Percentiles rank a stretch among this genome's conserved stretches.
These are phyloP conservation scores for Leccinum solheimii DNA, from an alignment of 1,284 basidiomycete genomes.

Conservation along the genomic window DNA sequence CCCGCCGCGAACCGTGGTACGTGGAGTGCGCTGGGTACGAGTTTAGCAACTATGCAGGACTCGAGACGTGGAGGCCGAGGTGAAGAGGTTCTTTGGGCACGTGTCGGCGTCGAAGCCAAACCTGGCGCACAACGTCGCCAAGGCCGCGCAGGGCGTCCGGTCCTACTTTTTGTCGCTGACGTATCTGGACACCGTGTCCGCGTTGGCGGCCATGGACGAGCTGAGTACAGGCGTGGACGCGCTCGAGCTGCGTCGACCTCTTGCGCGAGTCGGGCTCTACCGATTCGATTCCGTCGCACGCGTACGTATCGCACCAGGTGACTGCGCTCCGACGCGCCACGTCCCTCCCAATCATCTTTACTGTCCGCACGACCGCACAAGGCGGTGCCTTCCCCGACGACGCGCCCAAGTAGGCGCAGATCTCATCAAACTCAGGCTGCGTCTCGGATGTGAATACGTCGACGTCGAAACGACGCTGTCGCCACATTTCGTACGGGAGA, in stretches of 20 bases:
- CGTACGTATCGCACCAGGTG: slow-evolving; percentile 84
- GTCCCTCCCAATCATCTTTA: slow-evolving; percentile 87
- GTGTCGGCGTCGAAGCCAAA: slow-evolving; percentile 78
- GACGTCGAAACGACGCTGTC: too few species aligned
- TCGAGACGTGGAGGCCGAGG: slow-evolving; percentile 37
- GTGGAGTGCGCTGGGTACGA: slow-evolving; percentile 82
- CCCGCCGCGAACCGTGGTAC: slow-evolving; percentile 50
- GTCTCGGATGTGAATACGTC: too few species aligned
- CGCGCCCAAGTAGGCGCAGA: slow-evolving; percentile 75
- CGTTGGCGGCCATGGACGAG: slow-evolving; percentile 69
- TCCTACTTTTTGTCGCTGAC: slow-evolving; percentile 94
- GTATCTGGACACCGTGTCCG: slow-evolving; percentile 82
- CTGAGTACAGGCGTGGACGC: slow-evolving; percentile 87
- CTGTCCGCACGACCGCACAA: slow-evolving; percentile 85
- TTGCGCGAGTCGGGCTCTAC: slow-evolving; percentile 54
- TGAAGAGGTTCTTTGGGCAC: slow-evolving; percentile 86
- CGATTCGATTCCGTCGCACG: slow-evolving; percentile 62
- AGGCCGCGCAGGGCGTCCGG: slow-evolving; percentile 48
- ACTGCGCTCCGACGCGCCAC: slow-evolving; percentile 78
- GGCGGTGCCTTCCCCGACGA: slow-evolving; percentile 91
- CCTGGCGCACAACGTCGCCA: slow-evolving; percentile 54
- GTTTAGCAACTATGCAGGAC: slow-evolving; percentile 76
- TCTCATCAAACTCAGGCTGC: slow-evolving; percentile 37
- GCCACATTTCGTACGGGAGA: too few species aligned
- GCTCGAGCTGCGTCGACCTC: slow-evolving; percentile 91